Percentiles rank a stretch among this genome's conserved stretches.
phyloP scores from a whole-genome alignment of 2,329 filamentous ascomycete species.

The Scopulariopsis brevicaulis region DNA sequence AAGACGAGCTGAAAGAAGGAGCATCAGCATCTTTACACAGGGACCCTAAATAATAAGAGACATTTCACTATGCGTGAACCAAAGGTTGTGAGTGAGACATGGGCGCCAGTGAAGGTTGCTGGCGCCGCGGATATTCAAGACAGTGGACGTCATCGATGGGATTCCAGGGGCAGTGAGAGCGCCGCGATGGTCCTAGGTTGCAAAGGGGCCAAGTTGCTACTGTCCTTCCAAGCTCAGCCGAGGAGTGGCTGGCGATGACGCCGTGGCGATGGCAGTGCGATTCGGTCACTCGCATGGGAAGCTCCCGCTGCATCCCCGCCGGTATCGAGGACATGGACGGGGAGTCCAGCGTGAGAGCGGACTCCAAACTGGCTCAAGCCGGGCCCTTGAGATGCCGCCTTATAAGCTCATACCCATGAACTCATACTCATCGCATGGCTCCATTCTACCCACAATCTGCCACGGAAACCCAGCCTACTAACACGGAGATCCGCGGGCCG shows the following conservation, averaged over 20 bases:
- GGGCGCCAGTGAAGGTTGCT: neutral
- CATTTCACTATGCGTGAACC: neutral
- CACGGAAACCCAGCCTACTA: too few relatives aligned
- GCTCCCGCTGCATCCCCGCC: too few relatives aligned
- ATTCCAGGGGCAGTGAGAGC: neutral
- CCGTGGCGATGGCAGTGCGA: neutral
- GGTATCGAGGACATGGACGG: too few relatives aligned
- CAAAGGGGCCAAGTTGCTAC: neutral
- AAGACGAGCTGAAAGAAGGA: neutral
- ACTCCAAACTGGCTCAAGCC: too few relatives aligned
- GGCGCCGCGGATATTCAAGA: neutral
- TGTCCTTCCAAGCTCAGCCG: neutral
- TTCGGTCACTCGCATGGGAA: neutral
- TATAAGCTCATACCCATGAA: too few relatives aligned
- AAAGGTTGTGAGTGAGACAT: neutral
- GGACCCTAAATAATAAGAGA: neutral
- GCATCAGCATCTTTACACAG: neutral
- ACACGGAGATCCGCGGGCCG: too few relatives aligned
- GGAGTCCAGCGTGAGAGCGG: too few relatives aligned
- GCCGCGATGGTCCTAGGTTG: neutral
- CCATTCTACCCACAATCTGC: too few relatives aligned
- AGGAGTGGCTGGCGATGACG: neutral
- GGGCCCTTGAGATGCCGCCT: too few relatives aligned
- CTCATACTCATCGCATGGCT: too few relatives aligned
- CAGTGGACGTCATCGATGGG: neutral